A percentile compares a stretch with the other conserved stretches of the same genome.
Evolutionary conservation across 106 monocot species (phyloP).

Genomic region (Xerophyta viscosa): DNA sequence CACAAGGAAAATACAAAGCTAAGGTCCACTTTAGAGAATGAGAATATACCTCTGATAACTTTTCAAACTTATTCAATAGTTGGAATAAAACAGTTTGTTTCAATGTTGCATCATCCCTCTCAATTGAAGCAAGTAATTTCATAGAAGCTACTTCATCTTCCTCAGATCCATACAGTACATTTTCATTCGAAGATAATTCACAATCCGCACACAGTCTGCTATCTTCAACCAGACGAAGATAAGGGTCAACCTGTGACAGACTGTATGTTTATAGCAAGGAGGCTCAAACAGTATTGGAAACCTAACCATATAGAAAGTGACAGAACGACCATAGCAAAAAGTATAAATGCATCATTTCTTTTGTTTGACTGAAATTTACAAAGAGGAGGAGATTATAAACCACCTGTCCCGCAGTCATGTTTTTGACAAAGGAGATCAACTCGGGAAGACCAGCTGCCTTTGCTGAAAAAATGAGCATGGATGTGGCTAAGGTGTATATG

Average conservation of each 20-base stretch:
- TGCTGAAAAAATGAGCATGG: constrained; percentile 75
- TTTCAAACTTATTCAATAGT: constrained; percentile 46
- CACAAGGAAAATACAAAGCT: too few species aligned
- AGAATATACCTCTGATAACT: constrained; percentile 48
- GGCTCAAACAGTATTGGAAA: too few species aligned
- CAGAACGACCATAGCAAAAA: too few species aligned
- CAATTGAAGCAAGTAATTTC: constrained; percentile 32
- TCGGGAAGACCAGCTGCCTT: constrained; percentile 40
- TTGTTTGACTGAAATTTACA: too few species aligned
- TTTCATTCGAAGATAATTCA: constrained; percentile 14
- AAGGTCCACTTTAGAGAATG: too few species aligned
- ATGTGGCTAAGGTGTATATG: constrained; percentile 59
- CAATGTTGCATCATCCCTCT: constrained; percentile 38
- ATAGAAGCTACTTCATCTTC: constrained; percentile 57
- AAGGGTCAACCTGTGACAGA: constrained; percentile 83
- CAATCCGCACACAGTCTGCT: constrained; percentile 20
- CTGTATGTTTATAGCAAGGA: too few species aligned
- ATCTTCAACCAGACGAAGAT: constrained; percentile 54
- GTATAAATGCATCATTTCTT: too few species aligned
- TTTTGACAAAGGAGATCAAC: constrained; percentile 46
- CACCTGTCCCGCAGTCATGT: constrained; percentile 31
- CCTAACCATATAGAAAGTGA: too few species aligned
- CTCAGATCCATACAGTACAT: constrained; percentile 47
- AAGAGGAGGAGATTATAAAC: constrained; percentile 24
- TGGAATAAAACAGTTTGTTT: constrained; percentile 45